Evolutionary conservation across 352 stramenopile genomes (phyloP), one percentile per base, ranked within the genome.

Genomic region (Saprolegnia parasitica): DNA sequence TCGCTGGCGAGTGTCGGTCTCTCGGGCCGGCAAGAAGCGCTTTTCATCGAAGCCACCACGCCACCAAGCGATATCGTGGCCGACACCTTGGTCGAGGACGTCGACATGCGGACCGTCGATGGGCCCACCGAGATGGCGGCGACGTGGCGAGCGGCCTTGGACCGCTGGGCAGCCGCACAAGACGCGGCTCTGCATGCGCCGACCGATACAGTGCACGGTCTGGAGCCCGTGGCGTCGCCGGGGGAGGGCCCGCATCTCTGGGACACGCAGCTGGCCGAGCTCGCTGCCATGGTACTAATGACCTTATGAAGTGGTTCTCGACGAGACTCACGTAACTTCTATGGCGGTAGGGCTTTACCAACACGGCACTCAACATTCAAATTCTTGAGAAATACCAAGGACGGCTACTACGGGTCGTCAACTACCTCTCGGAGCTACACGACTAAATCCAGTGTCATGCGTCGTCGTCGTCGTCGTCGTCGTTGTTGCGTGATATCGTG

Each of bases 371-470:
- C 23, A 94, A 91, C 67, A 74, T 93, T 16, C 67, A 84, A 45
- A 72, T 92, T 49, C 77, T 94, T 5, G 86, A 93, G 60, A 81
- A 81, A 40, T 94, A 95, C 70, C 86, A 93, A 67, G 86, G 86
- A 15, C 81, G 87, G 0, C 66, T 95, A 61, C 70, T 93, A 32
- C 81, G 86, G n/a, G 86, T 93, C 4, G 84, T 95, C 35, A 94
- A 93, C 52, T 90, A 81, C 57, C 70, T 95, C 56, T 91, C 86
- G 10, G 86, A 93, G 71, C 74, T 90, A 49, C 42, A 49, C 13
- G 42, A 49, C 18, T 49, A 49, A 49, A 35, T 2, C 29, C 29
- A 35, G 29, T 35, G 29, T 5, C 5, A 35, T 6, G 29, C 29
- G 29, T 35, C 29, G 2, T 35, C 29, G 29, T 2, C 29, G 2